Percentiles rank a stretch among this genome's conserved stretches.
Evolutionary conservation across 768 basidiomycete species (phyloP).

Genomic region (Trichaptum fuscoviolaceum): DNA sequence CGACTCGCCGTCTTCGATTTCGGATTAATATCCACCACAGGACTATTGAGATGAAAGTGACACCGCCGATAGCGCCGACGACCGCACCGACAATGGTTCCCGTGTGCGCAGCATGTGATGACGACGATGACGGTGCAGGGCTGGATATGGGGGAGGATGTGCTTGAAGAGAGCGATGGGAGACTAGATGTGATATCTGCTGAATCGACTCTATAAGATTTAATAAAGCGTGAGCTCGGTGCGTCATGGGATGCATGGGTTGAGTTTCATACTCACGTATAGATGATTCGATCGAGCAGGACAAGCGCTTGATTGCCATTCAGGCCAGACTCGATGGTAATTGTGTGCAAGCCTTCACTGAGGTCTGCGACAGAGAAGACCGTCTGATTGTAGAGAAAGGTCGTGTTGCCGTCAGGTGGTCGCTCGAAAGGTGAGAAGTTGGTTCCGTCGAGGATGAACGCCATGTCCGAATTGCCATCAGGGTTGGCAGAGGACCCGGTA

Average conservation of each 20-base stretch:
- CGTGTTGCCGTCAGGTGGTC: not conserved
- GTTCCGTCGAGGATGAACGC: conserved; percentile 6
- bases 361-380: not conserved
- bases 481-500: not conserved
- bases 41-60: not conserved
- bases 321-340: conserved; percentile 30
- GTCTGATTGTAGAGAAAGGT: not conserved
- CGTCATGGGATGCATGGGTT: not conserved
- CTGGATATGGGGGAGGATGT: not conserved
- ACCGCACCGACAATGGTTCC: not conserved
- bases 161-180: not conserved
- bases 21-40: not conserved
- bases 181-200: not conserved
- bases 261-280: conserved; percentile 28
- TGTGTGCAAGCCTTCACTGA: conserved; percentile 7
- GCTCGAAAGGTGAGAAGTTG: not conserved
- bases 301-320: conserved; percentile 23
- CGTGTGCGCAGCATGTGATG: not conserved
- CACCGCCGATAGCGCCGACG: not conserved
- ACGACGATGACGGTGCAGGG: not conserved
- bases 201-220: not conserved
- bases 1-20: not conserved
- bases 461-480: conserved; percentile 8
- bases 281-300: conserved; percentile 35
- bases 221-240: not conserved